Evolutionary conservation across 1,139 yeast genomes (phyloP).

Genomic region (Debaryomyces coudertii): DNA sequence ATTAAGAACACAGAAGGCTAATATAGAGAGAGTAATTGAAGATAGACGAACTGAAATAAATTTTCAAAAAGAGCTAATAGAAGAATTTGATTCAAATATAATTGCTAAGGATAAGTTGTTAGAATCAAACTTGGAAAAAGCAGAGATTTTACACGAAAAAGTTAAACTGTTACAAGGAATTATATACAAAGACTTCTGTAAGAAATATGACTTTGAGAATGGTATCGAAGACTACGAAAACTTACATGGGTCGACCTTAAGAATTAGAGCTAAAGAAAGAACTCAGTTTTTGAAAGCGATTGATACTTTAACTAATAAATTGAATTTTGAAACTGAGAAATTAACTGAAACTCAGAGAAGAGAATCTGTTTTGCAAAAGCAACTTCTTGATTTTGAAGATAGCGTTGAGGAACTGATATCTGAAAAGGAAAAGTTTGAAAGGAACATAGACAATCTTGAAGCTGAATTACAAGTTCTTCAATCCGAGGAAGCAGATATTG

Average conservation of each 20-base stretch:
- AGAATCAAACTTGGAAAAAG: constrained; percentile 34
- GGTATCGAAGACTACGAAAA: constrained; percentile 69
- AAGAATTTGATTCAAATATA: constrained; percentile 23
- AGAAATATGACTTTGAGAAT: constrained; percentile 50
- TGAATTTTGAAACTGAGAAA: constrained; percentile 66
- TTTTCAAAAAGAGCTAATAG: constrained; percentile 41
- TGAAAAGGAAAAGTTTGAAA: constrained; percentile 36
- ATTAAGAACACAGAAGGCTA: constrained; percentile 53
- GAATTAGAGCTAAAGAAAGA: constrained; percentile 66
- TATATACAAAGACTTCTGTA: constrained; percentile 59
- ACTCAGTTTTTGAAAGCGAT: constrained; percentile 63
- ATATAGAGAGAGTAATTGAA: constrained; percentile 52
- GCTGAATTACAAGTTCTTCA: constrained; percentile 51
- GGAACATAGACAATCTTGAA: constrained; percentile 47
- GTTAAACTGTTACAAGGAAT: constrained; percentile 43
- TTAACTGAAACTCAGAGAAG: constrained; percentile 53
- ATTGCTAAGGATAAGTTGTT: constrained; percentile 24
- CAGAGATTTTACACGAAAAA: constrained; percentile 27
- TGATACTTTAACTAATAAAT: constrained; percentile 61
- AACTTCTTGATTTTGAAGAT: constrained; percentile 35
- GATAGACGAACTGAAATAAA: constrained; percentile 61
- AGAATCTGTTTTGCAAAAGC: constrained; percentile 37
- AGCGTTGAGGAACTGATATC: constrained; percentile 33
- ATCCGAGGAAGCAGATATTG: constrained; percentile 39
- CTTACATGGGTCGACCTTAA: constrained; percentile 62